Conservation (phyloP, 108 stramenopile genomes). For the Asterionellopsis glacialis region DNA sequence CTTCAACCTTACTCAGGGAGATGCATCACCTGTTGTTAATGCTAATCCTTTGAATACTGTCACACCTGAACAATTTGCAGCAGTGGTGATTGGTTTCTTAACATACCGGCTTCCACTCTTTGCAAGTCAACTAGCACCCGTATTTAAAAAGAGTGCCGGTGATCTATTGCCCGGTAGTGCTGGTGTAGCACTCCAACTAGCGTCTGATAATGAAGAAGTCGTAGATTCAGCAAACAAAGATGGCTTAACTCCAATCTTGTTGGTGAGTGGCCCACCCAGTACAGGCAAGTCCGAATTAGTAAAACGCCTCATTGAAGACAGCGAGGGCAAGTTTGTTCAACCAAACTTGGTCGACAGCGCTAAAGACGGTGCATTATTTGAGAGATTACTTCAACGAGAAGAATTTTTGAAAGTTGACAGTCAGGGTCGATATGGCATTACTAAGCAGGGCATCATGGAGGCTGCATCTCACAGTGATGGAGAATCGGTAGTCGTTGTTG, state of each 20-base stretch:
- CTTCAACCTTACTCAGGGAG: conserved; percentile 44
- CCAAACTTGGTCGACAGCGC: conserved; percentile 42
- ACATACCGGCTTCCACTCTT: conserved; percentile 82
- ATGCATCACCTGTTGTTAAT: conserved; percentile 29
- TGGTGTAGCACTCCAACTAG: conserved; percentile 44
- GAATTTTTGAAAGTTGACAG: conserved; percentile 56
- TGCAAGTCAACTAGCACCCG: conserved; percentile 55
- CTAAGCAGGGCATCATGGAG: conserved; percentile 53
- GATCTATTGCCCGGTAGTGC: conserved; percentile 47
- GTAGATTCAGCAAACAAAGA: conserved; percentile 23
- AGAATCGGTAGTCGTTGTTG: conserved; percentile 58
- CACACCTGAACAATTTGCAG: conserved; percentile 68
- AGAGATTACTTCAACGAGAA: conserved; percentile 41
- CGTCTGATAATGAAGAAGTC: conserved; percentile 16
- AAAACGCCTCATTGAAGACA: conserved; percentile 40
- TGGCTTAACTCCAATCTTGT: conserved; percentile 50
- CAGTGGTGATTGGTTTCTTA: conserved; percentile 76
- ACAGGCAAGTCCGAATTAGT: conserved; percentile 74
- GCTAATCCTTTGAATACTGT: conserved; percentile 45
- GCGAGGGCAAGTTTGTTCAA: conserved; percentile 35
- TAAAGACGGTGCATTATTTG: conserved; percentile 50
- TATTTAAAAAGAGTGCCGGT: conserved; percentile 29
- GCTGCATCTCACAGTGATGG: conserved; percentile 33
- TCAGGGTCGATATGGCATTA: conserved; percentile 51
- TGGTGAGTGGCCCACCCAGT: conserved; percentile 76